phyloP scores from a whole-genome alignment of 2,329 filamentous ascomycete genomes.

The Lasiodiplodia gonubiensis region DNA sequence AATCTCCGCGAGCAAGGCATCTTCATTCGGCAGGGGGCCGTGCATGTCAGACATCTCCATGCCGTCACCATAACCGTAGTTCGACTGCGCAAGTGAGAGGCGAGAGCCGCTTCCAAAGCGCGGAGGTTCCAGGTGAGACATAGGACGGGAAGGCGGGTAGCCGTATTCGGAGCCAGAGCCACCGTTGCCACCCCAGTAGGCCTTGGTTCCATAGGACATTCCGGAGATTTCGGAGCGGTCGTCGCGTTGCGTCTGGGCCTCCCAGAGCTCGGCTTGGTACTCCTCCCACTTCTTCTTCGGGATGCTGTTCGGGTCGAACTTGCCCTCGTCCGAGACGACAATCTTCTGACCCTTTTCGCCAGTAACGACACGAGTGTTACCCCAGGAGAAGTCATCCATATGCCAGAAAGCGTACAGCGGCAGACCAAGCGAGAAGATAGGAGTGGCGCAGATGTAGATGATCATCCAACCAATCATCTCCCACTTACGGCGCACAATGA shows the following conservation, averaged over 20 bases:
- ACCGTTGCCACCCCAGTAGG: slow-evolving; percentile 43
- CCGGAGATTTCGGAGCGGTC: slow-evolving; percentile 93
- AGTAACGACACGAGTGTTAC: slow-evolving; percentile 95
- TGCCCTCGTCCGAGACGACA: slow-evolving; percentile 94
- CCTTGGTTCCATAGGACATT: slow-evolving; percentile 89
- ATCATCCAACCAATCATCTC: slow-evolving; percentile 99
- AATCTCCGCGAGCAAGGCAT: slow-evolving; percentile 90
- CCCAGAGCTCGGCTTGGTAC: slow-evolving; percentile 97
- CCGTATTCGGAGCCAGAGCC: slow-evolving; percentile 67
- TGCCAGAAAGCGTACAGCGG: slow-evolving; percentile 98
- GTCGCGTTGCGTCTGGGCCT: slow-evolving; percentile 81
- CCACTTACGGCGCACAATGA: slow-evolving; percentile 96
- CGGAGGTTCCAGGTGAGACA: slow-evolving; percentile 65
- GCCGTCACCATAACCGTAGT: slow-evolving; percentile 45
- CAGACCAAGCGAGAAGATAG: slow-evolving; percentile 87
- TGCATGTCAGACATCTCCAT: slow-evolving; percentile 71
- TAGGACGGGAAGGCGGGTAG: slow-evolving; percentile 57
- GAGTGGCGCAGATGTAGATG: slow-evolving; percentile 88
- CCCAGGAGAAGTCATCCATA: slow-evolving; percentile 99
- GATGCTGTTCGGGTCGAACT: slow-evolving; percentile 91
- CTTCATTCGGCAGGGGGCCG: slow-evolving; percentile 75
- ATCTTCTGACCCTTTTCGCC: slow-evolving; percentile 93
- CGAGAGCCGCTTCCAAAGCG: slow-evolving; percentile 55
- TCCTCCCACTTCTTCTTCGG: slow-evolving; percentile 99
- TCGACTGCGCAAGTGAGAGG: slow-evolving; percentile 65